phyloP scores from a whole-genome alignment of 2,329 filamentous ascomycete species.

The Pyricularia sp. region DNA sequence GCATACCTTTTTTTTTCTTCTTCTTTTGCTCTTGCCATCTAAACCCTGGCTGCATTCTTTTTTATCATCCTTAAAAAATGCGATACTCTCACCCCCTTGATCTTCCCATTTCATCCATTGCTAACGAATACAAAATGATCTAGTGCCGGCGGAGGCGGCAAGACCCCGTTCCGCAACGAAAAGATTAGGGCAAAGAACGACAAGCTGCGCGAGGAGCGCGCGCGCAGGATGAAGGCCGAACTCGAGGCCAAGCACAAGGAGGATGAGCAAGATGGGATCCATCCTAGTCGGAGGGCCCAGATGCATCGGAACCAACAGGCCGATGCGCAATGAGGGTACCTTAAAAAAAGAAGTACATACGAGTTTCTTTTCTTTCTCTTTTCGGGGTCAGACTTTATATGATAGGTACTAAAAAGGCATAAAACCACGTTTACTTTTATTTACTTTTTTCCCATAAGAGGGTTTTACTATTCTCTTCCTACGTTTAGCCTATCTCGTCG shows the following conservation, averaged over 20 bases:
- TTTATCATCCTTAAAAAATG: no score
- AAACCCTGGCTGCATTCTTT: background rate
- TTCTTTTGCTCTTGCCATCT: constrained; percentile 3
- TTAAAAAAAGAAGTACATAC: no score
- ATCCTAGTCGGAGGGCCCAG: constrained; percentile 38
- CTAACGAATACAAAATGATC: constrained; percentile 7
- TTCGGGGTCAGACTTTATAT: background rate
- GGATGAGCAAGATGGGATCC: constrained; percentile 29
- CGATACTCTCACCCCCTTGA: background rate
- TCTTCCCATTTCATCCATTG: background rate
- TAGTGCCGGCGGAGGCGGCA: constrained; percentile 78
- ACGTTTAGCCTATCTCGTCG: background rate
- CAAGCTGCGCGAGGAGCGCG: constrained; percentile 63
- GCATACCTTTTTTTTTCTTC: background rate
- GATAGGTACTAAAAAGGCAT: background rate
- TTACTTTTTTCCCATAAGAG: background rate
- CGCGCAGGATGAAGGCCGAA: constrained; percentile 34
- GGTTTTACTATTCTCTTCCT: background rate
- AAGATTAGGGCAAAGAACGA: constrained; percentile 82
- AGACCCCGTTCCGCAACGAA: constrained; percentile 58
- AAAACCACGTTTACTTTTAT: no score
- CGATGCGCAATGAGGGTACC: background rate
- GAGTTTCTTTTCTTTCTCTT: no score
- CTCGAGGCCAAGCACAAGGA: constrained; percentile 26
- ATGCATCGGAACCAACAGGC: background rate